These are phyloP conservation scores for Saturnispora galanensis DNA, from an alignment of 805 yeast species.

Conservation along the genomic window DNA sequence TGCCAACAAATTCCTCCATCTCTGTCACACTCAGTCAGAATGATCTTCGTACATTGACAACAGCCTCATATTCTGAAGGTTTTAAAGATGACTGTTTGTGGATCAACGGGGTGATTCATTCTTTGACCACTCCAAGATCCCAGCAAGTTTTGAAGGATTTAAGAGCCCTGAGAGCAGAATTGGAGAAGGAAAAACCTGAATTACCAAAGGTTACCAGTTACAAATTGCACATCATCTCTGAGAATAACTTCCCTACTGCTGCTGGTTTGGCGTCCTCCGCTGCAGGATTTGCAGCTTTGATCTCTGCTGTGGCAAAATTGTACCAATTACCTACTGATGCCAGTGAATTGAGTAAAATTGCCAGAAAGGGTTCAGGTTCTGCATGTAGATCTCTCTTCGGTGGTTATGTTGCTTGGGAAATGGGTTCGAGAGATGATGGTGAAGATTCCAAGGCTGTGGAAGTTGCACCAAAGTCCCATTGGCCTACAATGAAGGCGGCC, in stretches of 20 bases:
- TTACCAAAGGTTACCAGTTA: conserved; percentile 55
- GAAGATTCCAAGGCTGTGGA: conserved; percentile 90
- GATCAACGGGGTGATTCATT: conserved; percentile 79
- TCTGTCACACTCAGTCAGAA: conserved; percentile 89
- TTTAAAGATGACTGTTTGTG: conserved; percentile 62
- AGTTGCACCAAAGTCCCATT: conserved; percentile 72
- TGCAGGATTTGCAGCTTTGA: conserved; percentile 96
- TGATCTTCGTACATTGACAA: conserved; percentile 84
- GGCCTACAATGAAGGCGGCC: conserved; percentile 92
- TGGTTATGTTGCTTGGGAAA: conserved; percentile 98
- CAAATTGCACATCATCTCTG: conserved; percentile 75
- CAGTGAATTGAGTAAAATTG: conserved; percentile 83
- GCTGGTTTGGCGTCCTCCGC: conserved; percentile 98
- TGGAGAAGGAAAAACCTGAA: conserved; percentile 46
- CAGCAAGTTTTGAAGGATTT: conserved; percentile 70
- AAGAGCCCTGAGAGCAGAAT: conserved; percentile 50
- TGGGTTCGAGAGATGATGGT: conserved; percentile 76
- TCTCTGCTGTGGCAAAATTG: conserved; percentile 75
- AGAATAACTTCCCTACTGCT: conserved; percentile 97
- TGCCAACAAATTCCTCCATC: conserved; percentile 94
- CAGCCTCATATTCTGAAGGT: conserved; percentile 58
- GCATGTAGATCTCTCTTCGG: conserved; percentile 97
- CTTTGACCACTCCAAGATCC: conserved; percentile 52
- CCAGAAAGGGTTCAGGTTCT: conserved; percentile 97
- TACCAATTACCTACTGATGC: conserved; percentile 77